These are phyloP conservation scores for Dioszegia crocea DNA, from an alignment of 768 basidiomycete species.

Conservation along the genomic window DNA sequence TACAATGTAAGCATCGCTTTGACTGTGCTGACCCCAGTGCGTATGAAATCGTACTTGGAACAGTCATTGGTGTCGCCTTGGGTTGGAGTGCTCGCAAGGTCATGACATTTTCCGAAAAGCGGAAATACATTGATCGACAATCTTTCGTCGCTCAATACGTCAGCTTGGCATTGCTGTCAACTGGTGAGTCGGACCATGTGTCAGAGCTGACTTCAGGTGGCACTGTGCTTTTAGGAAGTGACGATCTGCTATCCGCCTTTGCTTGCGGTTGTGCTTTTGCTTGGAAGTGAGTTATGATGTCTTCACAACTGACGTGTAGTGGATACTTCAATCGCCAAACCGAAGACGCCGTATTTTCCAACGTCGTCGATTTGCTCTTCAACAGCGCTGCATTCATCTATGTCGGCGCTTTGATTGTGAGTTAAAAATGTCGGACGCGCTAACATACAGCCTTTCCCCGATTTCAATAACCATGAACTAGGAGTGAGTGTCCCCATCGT, in stretches of 20 bases:
- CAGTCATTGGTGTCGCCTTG: conserved; percentile 67
- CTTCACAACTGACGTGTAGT: conserved; percentile 11
- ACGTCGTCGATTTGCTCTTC: conserved; percentile 89
- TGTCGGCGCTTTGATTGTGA: conserved; percentile 85
- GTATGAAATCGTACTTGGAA: conserved; percentile 73
- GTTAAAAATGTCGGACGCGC: too few relatives aligned
- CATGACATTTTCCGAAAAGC: conserved; percentile 86
- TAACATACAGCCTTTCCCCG: conserved; percentile 62
- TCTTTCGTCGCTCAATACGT: conserved; percentile 81
- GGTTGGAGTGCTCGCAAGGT: conserved; percentile 78
- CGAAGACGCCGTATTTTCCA: conserved; percentile 90
- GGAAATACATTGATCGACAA: conserved; percentile 83
- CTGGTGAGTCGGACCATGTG: conserved; percentile 33
- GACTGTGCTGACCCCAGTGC: conserved; percentile 24
- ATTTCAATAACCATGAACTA: conserved; percentile 61
- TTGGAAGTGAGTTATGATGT: conserved; percentile 82
- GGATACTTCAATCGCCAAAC: conserved; percentile 63
- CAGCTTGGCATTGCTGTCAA: conserved; percentile 48
- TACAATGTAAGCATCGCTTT: conserved; percentile 57
- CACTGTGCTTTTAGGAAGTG: conserved; percentile 77
- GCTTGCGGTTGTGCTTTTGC: conserved; percentile 93
- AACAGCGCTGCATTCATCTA: conserved; percentile 91
- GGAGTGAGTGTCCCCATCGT: conserved; percentile 9
- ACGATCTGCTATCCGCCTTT: conserved; percentile 92
- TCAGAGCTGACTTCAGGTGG: conserved; percentile 56